Evolutionary conservation across 805 yeast genomes (phyloP), one percentile per base, ranked within the genome.

Genomic region (Candida ulmi): DNA sequence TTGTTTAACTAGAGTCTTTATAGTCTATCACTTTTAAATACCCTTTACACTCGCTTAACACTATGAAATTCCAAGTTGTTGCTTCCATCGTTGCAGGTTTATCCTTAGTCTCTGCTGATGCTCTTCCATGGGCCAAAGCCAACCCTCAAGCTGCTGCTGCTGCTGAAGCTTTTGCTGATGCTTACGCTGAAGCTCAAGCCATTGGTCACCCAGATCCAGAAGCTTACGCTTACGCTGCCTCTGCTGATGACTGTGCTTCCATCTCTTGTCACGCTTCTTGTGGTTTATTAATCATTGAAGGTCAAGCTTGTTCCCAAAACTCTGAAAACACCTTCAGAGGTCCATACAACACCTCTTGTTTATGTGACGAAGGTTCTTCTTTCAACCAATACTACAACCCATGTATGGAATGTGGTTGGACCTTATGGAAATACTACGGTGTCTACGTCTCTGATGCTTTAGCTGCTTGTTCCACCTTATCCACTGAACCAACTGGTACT

Each of bases 391-490:
- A 53, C 33, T 61, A 63, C 43, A 46, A 48, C n/a, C 44, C 46
- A 7, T 65, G 70, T 53, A 54, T 65, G 47, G 63, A 52, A 35
- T 65, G 69, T 60, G 69, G 68, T 33, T 63, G 69, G 66, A 61
- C 66, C 38, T 45, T 64, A 44, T 64, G 68, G 68, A 41, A 42
- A 35, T 60, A 63, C 48, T 64, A 64, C 47, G 62, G 65, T 30
- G 36, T 42, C 1, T 63, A 47, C 48, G 54, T 63, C 38, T 42
- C 55, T 18, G 29, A 45, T 11, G 59, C 68, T 17, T 47, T 64
- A 30, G 57, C 48, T n/a, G 62, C 53, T 15, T 64, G 69, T 50
- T 18, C 36, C 28, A 44, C 53, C 17, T 37, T 47, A 11, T 39
- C 54, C 13, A 62, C 67, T n/a, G 57, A 52, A 40, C 68, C 68